These are phyloP conservation scores for Torulaspora maleeae DNA, from an alignment of 805 yeast species.

Conservation along the genomic window DNA sequence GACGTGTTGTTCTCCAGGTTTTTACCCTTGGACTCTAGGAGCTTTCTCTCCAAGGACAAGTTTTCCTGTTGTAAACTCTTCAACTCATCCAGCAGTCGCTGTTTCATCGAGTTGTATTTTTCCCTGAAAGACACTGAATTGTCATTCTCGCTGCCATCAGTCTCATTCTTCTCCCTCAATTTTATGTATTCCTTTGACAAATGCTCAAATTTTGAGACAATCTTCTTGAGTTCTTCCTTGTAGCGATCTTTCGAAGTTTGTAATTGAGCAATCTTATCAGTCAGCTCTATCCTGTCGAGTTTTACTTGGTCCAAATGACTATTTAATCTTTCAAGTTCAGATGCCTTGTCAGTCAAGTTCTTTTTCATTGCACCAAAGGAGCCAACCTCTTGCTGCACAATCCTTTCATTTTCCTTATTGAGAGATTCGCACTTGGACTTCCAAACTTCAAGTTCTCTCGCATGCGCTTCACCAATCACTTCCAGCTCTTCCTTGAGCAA, in stretches of 20 bases:
- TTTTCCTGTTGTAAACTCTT: conserved; percentile 29
- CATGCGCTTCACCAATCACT: conserved; percentile 17
- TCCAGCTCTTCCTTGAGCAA: conserved; percentile 17
- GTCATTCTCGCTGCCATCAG: conserved; percentile 4
- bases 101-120: conserved; percentile 23
- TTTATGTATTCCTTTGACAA: conserved; percentile 25
- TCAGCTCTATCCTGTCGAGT: conserved; percentile 13
- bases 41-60: conserved; percentile 17
- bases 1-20: conserved; percentile 3
- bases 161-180: conserved; percentile 14
- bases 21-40: conserved; percentile 15
- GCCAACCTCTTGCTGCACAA: conserved; percentile 15
- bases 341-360: conserved; percentile 10
- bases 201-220: conserved; percentile 29
- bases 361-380: conserved; percentile 12
- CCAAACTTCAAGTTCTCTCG: conserved; percentile 17
- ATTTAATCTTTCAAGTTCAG: conserved; percentile 17
- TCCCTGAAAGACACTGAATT: conserved; percentile 4
- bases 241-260: conserved; percentile 26
- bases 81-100: conserved; percentile 22
- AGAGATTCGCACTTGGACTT: conserved; percentile 16
- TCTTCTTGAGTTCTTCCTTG: conserved; percentile 33
- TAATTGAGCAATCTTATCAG: conserved; percentile 24
- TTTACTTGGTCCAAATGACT: conserved; percentile 10
- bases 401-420: conserved; percentile 18